Conservation (phyloP, 2,329 filamentous ascomycete genomes). For the Teratosphaeriaceae sp. region DNA sequence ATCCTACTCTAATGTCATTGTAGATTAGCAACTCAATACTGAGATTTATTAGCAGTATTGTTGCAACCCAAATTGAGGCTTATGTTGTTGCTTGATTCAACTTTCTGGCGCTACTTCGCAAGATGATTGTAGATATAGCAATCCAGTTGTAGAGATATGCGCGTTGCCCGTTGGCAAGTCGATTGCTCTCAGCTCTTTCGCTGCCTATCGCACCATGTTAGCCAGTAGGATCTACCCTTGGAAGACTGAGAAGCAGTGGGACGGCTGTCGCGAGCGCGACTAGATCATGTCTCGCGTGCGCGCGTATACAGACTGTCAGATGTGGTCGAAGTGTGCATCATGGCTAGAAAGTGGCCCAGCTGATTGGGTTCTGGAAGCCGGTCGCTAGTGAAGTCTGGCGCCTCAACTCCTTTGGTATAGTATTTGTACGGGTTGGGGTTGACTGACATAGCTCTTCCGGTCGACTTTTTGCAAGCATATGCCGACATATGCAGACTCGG, state of each 20-base stretch:
- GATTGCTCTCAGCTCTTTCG: not conserved
- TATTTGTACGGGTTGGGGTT: too few species aligned
- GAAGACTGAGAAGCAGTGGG: not conserved
- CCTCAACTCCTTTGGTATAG: not conserved
- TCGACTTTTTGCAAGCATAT: too few species aligned
- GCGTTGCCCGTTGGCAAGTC: not conserved
- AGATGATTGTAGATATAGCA: not conserved
- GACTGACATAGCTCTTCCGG: too few species aligned
- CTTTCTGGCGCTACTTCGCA: not conserved
- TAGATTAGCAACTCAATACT: not conserved
- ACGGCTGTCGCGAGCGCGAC: not conserved
- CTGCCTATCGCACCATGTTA: not conserved
- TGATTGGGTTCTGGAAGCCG: not conserved
- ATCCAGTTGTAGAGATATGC: not conserved
- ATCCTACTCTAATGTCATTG: not conserved
- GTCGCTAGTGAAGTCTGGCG: not conserved
- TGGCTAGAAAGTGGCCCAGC: not conserved
- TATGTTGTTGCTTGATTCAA: conserved; percentile 1
- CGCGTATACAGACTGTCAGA: not conserved
- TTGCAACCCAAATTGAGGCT: not conserved
- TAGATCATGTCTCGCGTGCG: not conserved
- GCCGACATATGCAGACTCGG: too few species aligned
- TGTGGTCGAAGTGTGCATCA: not conserved
- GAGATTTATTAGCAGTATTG: not conserved
- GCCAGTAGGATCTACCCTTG: not conserved